A percentile compares a stretch with the other conserved stretches of the same genome.
Evolutionary conservation across 1,139 yeast genomes (phyloP).

Genomic region (Spencermartinsiella ligniputridi): DNA sequence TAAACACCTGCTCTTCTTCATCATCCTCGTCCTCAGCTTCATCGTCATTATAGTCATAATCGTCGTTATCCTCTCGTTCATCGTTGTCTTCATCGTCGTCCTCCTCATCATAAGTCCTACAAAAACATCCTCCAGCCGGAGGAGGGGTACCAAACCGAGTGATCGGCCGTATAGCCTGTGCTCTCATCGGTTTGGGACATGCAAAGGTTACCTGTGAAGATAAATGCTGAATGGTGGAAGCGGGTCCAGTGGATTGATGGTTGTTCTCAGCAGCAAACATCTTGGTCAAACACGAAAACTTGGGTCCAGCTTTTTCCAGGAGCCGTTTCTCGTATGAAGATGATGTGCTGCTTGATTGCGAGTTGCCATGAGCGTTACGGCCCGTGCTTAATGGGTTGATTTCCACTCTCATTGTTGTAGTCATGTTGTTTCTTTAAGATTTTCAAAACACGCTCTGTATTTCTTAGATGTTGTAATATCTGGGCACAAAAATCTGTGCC

Average conservation of each 20-base stretch:
- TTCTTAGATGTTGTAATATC: too few relatives aligned
- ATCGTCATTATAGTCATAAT: not conserved
- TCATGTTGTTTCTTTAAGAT: too few relatives aligned
- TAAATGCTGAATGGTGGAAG: not conserved
- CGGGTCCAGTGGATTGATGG: not conserved
- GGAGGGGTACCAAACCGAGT: slow-evolving; percentile 1
- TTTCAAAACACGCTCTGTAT: too few relatives aligned
- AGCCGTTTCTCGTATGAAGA: slow-evolving; percentile 1
- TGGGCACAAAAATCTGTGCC: too few relatives aligned
- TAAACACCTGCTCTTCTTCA: not conserved
- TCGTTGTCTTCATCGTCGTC: not conserved
- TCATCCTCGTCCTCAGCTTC: slow-evolving; percentile 1
- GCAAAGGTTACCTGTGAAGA: slow-evolving; percentile 1
- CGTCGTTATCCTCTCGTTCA: not conserved
- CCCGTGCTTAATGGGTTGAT: not conserved
- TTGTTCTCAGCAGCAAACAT: not conserved
- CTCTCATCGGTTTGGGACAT: slow-evolving; percentile 1
- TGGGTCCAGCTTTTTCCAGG: not conserved
- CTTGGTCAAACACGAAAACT: slow-evolving; percentile 1
- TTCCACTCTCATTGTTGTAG: not conserved
- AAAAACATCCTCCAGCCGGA: not conserved
- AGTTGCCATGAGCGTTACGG: not conserved
- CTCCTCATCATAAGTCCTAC: not conserved
- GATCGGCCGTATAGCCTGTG: not conserved
- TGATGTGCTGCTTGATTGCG: not conserved